Evolutionary conservation across 148 eudicot genomes (phyloP).

Genomic region (Nepenthes gracilis): DNA sequence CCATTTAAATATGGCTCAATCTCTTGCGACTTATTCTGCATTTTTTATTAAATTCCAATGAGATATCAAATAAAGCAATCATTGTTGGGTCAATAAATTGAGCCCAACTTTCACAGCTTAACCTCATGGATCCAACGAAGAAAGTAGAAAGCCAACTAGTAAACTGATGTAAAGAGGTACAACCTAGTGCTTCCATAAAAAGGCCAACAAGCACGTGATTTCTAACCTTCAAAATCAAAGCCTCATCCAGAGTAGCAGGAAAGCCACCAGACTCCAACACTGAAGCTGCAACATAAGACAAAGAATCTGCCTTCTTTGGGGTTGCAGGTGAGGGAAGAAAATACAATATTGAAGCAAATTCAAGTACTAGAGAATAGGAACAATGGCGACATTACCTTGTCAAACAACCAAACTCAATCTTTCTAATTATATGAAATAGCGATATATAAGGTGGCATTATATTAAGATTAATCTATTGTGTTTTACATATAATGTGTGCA

Average conservation of each 20-base stretch:
- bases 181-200: not conserved
- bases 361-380: not conserved
- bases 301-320: constrained; percentile 1
- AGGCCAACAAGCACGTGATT: not conserved
- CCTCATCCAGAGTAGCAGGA: constrained; percentile 38
- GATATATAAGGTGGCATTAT: too few relatives aligned
- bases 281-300: constrained; percentile 36
- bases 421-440: too few relatives aligned
- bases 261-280: constrained; percentile 26
- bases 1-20: constrained; percentile 52
- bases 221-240: constrained; percentile 42
- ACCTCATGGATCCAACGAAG: not conserved
- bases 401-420: too few relatives aligned
- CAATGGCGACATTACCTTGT: too few relatives aligned
- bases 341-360: not conserved
- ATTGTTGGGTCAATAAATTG: not conserved
- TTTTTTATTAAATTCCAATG: constrained; percentile 11
- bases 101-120: constrained; percentile 1
- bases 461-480: too few relatives aligned
- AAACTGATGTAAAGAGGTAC: not conserved
- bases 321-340: not conserved
- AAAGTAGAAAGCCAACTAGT: not conserved
- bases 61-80: constrained; percentile 1
- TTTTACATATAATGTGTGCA: too few relatives aligned
- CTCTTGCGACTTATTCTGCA: constrained; percentile 71